These are phyloP conservation scores for Colletotrichum acutatum DNA, from an alignment of 2,329 filamentous ascomycete species.

Conservation along the genomic window DNA sequence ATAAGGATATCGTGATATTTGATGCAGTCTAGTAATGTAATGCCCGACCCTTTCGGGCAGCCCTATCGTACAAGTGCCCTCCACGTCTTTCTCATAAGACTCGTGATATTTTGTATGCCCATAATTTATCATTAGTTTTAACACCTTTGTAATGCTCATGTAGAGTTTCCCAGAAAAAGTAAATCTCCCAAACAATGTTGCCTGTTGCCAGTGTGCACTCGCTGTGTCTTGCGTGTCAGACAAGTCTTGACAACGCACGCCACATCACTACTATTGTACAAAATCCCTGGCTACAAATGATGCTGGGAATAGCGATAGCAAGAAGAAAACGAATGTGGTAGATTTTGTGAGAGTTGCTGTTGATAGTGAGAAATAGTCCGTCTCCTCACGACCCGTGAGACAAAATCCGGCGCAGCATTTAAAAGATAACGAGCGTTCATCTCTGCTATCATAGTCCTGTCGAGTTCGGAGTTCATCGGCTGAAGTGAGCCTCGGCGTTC, in stretches of 20 bases:
- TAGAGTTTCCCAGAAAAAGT: neutral
- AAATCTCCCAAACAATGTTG: neutral
- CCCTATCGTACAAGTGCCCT: neutral
- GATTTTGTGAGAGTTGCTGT: constrained; percentile 27
- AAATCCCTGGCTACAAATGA: neutral
- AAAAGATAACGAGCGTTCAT: constrained; percentile 15
- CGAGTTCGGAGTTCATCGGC: neutral
- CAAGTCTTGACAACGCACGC: neutral
- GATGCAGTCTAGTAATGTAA: neutral
- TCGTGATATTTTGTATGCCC: constrained; percentile 1
- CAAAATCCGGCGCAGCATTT: constrained; percentile 26
- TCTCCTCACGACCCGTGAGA: constrained; percentile 2
- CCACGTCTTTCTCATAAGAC: constrained; percentile 15
- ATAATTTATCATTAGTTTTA: neutral
- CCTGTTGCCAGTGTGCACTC: constrained; percentile 3
- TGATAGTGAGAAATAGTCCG: constrained; percentile 4
- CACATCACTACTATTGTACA: constrained; percentile 33
- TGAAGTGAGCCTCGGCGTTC: neutral
- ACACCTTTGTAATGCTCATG: neutral
- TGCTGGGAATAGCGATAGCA: neutral
- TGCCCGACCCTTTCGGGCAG: neutral
- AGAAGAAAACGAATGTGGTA: constrained; percentile 32
- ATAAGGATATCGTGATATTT: neutral
- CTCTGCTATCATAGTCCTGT: constrained; percentile 26
- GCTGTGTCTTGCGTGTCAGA: neutral